Base-by-base conservation (phyloP, 2,329 filamentous ascomycete genomes). In the Ophiocordyceps australis region DNA sequence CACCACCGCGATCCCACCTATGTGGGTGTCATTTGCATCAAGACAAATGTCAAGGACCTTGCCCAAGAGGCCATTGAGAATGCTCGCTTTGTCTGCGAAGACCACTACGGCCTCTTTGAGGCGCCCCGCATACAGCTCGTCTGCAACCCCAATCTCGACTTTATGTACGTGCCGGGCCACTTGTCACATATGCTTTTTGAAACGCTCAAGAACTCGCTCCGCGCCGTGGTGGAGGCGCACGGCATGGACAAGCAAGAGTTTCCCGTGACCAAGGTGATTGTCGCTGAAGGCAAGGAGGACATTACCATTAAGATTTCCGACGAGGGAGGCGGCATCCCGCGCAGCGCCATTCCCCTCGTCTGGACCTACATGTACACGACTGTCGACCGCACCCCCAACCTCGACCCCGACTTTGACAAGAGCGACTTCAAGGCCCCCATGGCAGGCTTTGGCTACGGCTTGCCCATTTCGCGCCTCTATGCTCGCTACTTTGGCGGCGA, bases 281-380 rank as follows among this genome's bases (percentile, higher is more conserved):
- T 98, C 17, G 89, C 89, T 17, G 86, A 98, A 53, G 89, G 89
- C 30, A 86, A 89, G 48, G 89, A 98, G 54, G 89, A 98, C 44
- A 98, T 98, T 42, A 98, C 89, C 5, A 94, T 98, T 59, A 98
- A 98, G 56, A 78, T 98, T 40, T 81, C 78, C 5, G 89, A 98
- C 48, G 89, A 98, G 54, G 89, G 89, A 31, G 89, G 89, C 35
- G 89, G 89, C 33, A 95, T 98, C 27, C 83, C 89, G 1, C 64
- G 89, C 41, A 91, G 79, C 40, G 71, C 82, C 27, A 95, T 98
- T 35, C 89, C 89, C 5, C 65, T 98, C 10, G 89, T 95, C n/a
- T 98, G 89, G 89, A 98, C 89, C 9, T 98, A 98, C 51, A 98
- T 95, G 89, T 98, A 98, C 51, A 98, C 89, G 19, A 98, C 89